Evolutionary conservation across 768 basidiomycete species (phyloP).

Genomic region (Hydnum rufescens): DNA sequence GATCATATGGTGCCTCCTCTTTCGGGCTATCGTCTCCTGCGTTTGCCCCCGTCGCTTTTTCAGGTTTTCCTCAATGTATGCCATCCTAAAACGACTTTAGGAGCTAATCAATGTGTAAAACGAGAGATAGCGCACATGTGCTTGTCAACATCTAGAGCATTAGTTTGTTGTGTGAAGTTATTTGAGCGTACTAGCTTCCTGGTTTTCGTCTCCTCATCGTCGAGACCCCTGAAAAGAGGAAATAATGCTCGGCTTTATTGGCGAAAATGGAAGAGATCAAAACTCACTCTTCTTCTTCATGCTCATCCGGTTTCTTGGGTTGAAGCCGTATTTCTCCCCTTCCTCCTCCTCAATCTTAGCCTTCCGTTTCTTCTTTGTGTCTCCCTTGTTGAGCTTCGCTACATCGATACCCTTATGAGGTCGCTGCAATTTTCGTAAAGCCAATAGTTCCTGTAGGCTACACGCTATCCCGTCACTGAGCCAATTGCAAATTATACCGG

Average conservation of each 20-base stretch:
- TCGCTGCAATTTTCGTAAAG: slow-evolving; percentile 57
- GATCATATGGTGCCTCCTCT: slow-evolving; percentile 29
- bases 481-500: background rate
- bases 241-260: background rate
- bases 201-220: slow-evolving; percentile 49
- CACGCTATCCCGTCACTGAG: background rate
- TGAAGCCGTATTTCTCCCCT: slow-evolving; percentile 8
- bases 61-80: slow-evolving; percentile 89
- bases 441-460: slow-evolving; percentile 67
- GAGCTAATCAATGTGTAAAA: background rate
- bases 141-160: slow-evolving; percentile 89
- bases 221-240: slow-evolving; percentile 8
- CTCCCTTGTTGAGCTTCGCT: slow-evolving; percentile 68
- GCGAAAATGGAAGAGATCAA: background rate
- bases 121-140: slow-evolving; percentile 53
- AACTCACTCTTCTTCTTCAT: slow-evolving; percentile 33
- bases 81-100: slow-evolving; percentile 46
- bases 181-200: slow-evolving; percentile 59
- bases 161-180: slow-evolving; percentile 96
- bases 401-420: slow-evolving; percentile 69
- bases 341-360: slow-evolving; percentile 27
- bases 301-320: slow-evolving; percentile 22
- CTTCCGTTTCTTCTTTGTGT: slow-evolving; percentile 40
- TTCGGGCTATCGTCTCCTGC: slow-evolving; percentile 26
- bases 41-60: slow-evolving; percentile 43